phyloP scores from a whole-genome alignment of 2,329 filamentous ascomycete species.

The Colletotrichum sp. region DNA sequence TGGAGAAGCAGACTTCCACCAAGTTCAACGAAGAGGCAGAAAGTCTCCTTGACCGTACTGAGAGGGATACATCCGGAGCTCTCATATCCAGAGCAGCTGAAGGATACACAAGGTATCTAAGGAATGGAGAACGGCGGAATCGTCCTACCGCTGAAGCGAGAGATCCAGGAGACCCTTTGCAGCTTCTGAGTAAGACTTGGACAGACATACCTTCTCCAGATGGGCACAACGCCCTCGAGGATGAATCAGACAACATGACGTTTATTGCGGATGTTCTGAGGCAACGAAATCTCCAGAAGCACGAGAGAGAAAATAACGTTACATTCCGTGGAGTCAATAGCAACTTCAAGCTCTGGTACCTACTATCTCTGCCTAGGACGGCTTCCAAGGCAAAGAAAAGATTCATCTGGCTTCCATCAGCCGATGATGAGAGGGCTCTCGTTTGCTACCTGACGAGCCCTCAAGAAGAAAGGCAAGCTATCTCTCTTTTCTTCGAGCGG shows the following conservation, averaged over 20 bases:
- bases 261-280: background rate
- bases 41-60: fast-evolving
- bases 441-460: background rate
- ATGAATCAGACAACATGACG: fast-evolving
- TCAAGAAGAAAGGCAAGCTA: fast-evolving
- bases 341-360: background rate
- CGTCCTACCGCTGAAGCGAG: no score
- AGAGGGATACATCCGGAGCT: background rate
- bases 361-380: background rate
- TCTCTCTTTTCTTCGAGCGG: background rate
- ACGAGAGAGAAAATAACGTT: background rate
- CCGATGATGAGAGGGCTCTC: background rate
- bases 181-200: background rate
- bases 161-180: fast-evolving
- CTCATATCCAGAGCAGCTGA: background rate
- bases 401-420: background rate
- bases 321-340: background rate
- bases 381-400: background rate
- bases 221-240: fast-evolving
- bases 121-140: background rate
- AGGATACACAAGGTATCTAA: fast-evolving
- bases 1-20: fast-evolving
- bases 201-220: background rate
- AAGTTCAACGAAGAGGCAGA: background rate
- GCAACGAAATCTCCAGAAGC: background rate